phyloP scores from a whole-genome alignment of 352 stramenopile species.

The Globisporangium polare region DNA sequence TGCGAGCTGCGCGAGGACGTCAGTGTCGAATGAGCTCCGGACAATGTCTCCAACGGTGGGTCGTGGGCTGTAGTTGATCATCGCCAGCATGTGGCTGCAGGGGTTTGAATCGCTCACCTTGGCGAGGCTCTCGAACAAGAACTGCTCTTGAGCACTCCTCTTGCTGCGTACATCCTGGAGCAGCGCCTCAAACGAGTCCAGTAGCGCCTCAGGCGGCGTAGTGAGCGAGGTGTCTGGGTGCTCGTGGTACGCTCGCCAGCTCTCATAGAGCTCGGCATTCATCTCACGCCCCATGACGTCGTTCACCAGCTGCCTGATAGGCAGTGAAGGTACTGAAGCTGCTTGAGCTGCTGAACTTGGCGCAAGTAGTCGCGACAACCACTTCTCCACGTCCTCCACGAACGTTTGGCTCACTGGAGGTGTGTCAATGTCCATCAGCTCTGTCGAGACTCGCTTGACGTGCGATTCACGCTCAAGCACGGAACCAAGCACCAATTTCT shows the following conservation, averaged over 20 bases:
- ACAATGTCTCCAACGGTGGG: conserved; percentile 39
- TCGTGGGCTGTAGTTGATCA: conserved; percentile 21
- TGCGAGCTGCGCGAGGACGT: conserved; percentile 24
- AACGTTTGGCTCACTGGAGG: conserved; percentile 14
- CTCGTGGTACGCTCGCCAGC: conserved; percentile 34
- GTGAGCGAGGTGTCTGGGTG: conserved; percentile 16
- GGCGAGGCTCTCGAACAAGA: neutral
- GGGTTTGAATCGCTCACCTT: neutral
- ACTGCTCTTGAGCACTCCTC: neutral
- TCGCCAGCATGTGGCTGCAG: conserved; percentile 15
- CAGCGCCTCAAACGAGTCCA: conserved; percentile 11
- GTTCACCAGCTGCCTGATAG: conserved; percentile 16
- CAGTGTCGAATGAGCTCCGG: conserved; percentile 29
- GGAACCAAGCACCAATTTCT: conserved; percentile 11
- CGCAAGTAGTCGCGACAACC: conserved; percentile 8
- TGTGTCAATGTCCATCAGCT: conserved; percentile 1
- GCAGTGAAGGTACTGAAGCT: conserved; percentile 8
- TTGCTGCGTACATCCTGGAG: conserved; percentile 22
- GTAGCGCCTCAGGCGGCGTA: neutral
- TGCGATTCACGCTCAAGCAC: neutral
- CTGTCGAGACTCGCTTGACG: neutral
- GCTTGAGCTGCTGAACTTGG: neutral
- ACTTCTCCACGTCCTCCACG: conserved; percentile 14
- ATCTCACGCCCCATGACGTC: conserved; percentile 34
- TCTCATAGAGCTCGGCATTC: conserved; percentile 34